Evolutionary conservation across 306 rosid species (phyloP).

Genomic region (Trichosanthes cucumerina): DNA sequence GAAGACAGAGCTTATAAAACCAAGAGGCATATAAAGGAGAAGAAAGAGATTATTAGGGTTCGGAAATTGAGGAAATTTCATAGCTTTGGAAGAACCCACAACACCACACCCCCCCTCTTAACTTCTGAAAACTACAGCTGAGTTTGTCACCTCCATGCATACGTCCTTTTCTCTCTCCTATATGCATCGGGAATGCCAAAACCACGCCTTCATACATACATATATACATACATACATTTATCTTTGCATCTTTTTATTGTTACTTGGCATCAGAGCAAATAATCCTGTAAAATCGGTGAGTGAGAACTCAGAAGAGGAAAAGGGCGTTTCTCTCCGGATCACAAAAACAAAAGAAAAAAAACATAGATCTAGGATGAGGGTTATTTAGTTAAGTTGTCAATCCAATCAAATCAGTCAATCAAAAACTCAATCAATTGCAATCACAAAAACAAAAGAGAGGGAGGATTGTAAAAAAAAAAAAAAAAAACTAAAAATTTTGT

Average conservation of each 20-base stretch:
- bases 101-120: conserved; percentile 21
- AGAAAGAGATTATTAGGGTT: background rate
- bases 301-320: background rate
- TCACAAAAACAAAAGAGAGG: background rate
- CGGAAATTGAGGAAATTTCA: conserved; percentile 5
- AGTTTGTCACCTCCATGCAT: conserved; percentile 85
- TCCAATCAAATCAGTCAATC: conserved; percentile 57
- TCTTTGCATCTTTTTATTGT: background rate
- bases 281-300: background rate
- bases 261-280: background rate
- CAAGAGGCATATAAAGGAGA: background rate
- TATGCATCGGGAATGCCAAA: background rate
- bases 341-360: background rate
- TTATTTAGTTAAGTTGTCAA: conserved; percentile 51
- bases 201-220: conserved; percentile 22
- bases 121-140: conserved; percentile 72
- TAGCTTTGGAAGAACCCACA: background rate
- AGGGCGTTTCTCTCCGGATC: background rate
- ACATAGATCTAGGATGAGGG: background rate
- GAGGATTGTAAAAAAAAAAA: conserved; percentile 1
- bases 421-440: background rate
- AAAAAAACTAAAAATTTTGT: background rate
- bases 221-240: conserved; percentile 1
- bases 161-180: conserved; percentile 63
- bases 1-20: background rate